A percentile compares a stretch with the other conserved stretches of the same genome.
These are phyloP conservation scores for Pulicaria dysenterica DNA, from an alignment of 129 eudicot genomes.

Conservation along the genomic window DNA sequence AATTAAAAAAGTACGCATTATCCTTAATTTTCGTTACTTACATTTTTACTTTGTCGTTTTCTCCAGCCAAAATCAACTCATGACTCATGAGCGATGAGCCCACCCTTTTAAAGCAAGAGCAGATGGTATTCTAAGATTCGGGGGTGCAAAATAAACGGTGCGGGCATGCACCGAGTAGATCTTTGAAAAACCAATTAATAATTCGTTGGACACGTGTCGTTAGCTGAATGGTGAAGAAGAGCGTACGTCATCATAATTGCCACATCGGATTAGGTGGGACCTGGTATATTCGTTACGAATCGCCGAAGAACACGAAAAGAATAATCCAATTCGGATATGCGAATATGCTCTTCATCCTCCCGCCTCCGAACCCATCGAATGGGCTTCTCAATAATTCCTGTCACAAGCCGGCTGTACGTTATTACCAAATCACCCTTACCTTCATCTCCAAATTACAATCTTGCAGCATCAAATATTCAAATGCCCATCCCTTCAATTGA, in stretches of 20 bases:
- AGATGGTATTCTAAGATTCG: too few relatives aligned
- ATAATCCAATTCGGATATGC: constrained; percentile 33
- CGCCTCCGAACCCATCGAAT: constrained; percentile 20
- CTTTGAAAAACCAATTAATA: neutral
- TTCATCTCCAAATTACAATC: neutral
- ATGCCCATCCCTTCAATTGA: neutral
- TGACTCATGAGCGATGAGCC: too few relatives aligned
- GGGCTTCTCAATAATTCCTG: constrained; percentile 19
- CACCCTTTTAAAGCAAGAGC: too few relatives aligned
- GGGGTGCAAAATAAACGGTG: neutral
- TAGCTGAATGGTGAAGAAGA: neutral
- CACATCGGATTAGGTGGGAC: constrained; percentile 34
- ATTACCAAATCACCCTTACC: constrained; percentile 20
- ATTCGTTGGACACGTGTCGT: constrained; percentile 5
- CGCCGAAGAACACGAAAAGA: constrained; percentile 23
- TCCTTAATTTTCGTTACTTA: too few relatives aligned
- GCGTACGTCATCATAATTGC: constrained; percentile 25
- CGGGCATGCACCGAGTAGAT: neutral
- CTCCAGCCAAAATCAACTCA: too few relatives aligned
- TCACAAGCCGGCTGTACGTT: constrained; percentile 10
- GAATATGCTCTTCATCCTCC: constrained; percentile 40
- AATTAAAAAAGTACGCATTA: too few relatives aligned
- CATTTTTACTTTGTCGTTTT: too few relatives aligned
- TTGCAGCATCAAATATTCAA: neutral
- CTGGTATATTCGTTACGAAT: constrained; percentile 33